Evolutionary conservation across 179 eudicot genomes (phyloP), one percentile per base, ranked within the genome.

Genomic region (Silene coronaria): DNA sequence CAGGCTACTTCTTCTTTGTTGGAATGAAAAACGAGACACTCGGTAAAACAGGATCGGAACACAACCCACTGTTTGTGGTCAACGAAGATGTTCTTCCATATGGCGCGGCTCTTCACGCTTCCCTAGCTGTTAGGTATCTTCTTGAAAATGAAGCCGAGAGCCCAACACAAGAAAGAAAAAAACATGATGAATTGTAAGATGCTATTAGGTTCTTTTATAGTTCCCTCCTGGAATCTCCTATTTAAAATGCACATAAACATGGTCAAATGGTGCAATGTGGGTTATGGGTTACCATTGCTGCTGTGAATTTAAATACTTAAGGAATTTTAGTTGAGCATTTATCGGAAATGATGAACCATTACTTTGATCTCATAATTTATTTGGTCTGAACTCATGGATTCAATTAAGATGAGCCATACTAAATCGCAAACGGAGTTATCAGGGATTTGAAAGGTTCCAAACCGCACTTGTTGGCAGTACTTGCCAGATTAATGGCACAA

Each of bases 81-180:
- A 87, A 93, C n/a, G 97, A 95, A 82, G 89, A 87, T 22, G 78
- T 76, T 55, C 87, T 95, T 60, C 91, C 99, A 30, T 85, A 78
- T 75, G 99, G 99, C 13, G 96, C 99, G 26, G 88, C 99, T 61
- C 91, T 95, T 81, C 97, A 95, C 38, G 99, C 99, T 16, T 88
- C 99, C 23, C 79, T 95, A 77, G 97, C 91, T 46, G 75, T 85
- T 30, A 77, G 86, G 38, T 93, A 90, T 74, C 86, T 95, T 79
- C 75, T 84, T 38, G 86, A 89, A 70, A 70, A 70, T 72, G 84
- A 81, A 75, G 53, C 42, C 0, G 75, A 73, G 73, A 80, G 55
- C 62, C 59, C 76, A 6, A 11, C 53, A 66, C 59, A 24, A 61
- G 81, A 74, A 60, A 76, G 65, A 14, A 53, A 27, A 60, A 80